Percentiles rank a stretch among this genome's conserved stretches.
These are phyloP conservation scores for Pseudogymnoascus pannorum DNA, from an alignment of 2,329 filamentous ascomycete genomes.

Conservation along the genomic window DNA sequence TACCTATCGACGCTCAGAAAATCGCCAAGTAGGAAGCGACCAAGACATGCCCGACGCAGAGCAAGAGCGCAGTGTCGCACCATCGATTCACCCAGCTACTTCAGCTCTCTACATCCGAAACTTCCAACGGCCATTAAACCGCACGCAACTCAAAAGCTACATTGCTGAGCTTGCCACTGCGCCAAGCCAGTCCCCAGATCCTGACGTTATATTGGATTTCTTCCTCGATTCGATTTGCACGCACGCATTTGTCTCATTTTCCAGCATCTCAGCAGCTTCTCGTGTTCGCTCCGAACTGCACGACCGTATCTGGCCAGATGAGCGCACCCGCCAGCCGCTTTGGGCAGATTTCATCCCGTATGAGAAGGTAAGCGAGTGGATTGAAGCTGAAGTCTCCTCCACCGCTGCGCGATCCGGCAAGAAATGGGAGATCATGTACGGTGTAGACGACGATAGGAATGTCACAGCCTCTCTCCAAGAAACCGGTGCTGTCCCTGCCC, in stretches of 20 bases:
- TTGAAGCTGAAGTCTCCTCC: slow-evolving; percentile 54
- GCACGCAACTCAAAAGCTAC: slow-evolving; percentile 58
- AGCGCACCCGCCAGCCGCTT: slow-evolving; percentile 73
- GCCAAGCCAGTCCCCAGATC: slow-evolving; percentile 41
- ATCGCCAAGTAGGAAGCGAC: slow-evolving; percentile 13
- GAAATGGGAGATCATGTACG: slow-evolving; percentile 71
- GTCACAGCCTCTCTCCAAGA: slow-evolving; percentile 52
- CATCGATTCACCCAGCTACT: slow-evolving; percentile 65
- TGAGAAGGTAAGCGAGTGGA: slow-evolving; percentile 66
- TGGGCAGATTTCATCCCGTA: slow-evolving; percentile 87
- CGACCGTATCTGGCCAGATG: slow-evolving; percentile 75
- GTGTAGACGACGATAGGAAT: slow-evolving; percentile 45
- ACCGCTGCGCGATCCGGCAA: slow-evolving; percentile 33
- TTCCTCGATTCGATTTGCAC: slow-evolving; percentile 81
- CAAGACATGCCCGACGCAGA: slow-evolving; percentile 16
- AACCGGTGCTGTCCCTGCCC: slow-evolving; percentile 23
- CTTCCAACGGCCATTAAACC: slow-evolving; percentile 78
- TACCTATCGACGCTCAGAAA: background rate
- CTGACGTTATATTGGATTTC: slow-evolving; percentile 56
- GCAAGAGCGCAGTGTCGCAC: slow-evolving; percentile 33
- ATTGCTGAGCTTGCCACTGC: slow-evolving; percentile 61
- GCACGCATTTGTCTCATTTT: slow-evolving; percentile 76
- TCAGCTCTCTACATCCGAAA: slow-evolving; percentile 81
- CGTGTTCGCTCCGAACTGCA: slow-evolving; percentile 72
- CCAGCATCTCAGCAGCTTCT: slow-evolving; percentile 60